phyloP scores from a whole-genome alignment of 2,329 filamentous ascomycete genomes.

The Verticillium isaacii region DNA sequence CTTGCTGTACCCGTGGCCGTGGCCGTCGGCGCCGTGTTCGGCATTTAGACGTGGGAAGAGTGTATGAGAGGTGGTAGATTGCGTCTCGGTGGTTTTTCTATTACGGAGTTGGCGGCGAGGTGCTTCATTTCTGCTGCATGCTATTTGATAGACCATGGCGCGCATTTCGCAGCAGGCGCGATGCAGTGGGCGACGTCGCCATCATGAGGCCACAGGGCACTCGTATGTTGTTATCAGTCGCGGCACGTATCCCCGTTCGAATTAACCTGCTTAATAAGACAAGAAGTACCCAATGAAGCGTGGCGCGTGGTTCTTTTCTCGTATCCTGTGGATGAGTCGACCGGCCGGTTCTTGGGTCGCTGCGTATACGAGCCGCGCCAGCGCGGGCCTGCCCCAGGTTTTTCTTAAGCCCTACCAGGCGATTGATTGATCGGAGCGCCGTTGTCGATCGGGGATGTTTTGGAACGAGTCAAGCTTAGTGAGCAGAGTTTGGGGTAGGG shows the following conservation, averaged over 20 bases:
- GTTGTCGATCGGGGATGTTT: background rate
- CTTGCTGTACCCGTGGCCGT: background rate
- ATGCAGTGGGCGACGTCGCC: background rate
- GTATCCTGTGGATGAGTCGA: background rate
- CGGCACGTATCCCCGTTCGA: background rate
- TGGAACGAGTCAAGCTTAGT: background rate
- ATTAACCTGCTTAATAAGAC: background rate
- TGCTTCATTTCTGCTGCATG: background rate
- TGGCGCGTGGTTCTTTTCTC: background rate
- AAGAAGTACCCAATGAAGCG: background rate
- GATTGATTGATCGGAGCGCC: background rate
- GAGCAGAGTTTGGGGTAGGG: background rate
- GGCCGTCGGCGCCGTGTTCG: constrained; percentile 1
- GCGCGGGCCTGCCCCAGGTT: background rate
- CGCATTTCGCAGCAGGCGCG: background rate
- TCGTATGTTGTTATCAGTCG: background rate
- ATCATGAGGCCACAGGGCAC: background rate
- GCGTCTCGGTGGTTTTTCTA: background rate
- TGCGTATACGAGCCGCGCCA: background rate
- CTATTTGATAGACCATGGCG: background rate
- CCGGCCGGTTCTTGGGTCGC: too few relatives aligned
- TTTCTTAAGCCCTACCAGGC: background rate
- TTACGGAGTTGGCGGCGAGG: background rate
- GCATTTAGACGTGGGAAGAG: background rate
- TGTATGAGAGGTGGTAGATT: background rate